These are phyloP conservation scores for Tolypocladium pustulatum DNA, from an alignment of 2,329 filamentous ascomycete species.

Conservation along the genomic window DNA sequence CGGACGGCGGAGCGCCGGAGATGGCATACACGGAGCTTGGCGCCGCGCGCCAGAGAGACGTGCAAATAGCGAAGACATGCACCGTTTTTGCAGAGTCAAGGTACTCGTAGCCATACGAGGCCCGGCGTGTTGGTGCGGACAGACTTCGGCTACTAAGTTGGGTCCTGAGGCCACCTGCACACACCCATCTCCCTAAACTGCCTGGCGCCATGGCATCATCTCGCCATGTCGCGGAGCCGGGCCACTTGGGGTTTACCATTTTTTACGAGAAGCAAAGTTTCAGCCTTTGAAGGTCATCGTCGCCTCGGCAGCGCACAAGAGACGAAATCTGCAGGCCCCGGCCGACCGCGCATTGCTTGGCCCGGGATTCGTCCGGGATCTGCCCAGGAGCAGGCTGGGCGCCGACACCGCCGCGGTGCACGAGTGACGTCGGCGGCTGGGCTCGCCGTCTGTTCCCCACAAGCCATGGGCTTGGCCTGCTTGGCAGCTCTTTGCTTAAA, in stretches of 20 bases:
- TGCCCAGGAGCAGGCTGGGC: neutral
- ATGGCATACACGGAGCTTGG: neutral
- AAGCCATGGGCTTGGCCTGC: neutral
- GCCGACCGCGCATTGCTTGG: neutral
- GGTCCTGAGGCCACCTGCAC: neutral
- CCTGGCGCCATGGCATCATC: neutral
- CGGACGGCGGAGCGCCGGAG: neutral
- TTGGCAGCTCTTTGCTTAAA: neutral
- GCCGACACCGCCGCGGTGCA: neutral
- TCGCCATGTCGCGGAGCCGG: neutral
- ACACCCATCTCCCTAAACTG: neutral
- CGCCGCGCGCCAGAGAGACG: neutral
- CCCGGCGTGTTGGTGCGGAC: neutral
- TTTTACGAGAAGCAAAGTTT: neutral
- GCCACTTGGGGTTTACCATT: neutral
- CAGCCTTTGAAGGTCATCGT: neutral
- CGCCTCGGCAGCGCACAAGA: neutral
- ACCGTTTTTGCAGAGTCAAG: neutral
- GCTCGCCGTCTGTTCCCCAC: neutral
- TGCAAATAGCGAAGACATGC: neutral
- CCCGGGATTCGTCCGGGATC: neutral
- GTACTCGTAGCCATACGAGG: neutral
- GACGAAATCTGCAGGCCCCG: neutral
- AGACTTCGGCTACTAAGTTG: neutral
- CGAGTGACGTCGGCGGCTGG: conserved; percentile 3